A percentile compares a stretch with the other conserved stretches of the same genome.
Conservation (phyloP, 2,329 filamentous ascomycete genomes). For the Fusarium acutatum region DNA sequence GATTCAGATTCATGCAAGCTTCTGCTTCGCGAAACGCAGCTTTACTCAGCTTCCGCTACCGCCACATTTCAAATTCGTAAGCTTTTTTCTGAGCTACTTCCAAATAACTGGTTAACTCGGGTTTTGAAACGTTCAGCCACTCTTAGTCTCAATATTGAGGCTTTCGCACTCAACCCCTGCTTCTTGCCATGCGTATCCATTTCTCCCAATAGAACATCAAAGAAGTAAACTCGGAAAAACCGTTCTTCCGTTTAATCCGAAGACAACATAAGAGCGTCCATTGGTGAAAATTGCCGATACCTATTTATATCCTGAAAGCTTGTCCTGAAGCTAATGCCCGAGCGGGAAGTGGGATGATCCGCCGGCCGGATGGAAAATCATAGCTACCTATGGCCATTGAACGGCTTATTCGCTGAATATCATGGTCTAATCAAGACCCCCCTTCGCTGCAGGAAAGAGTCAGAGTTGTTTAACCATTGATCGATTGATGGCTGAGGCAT, state of each 20-base stretch:
- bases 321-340: not conserved
- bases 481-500: not conserved
- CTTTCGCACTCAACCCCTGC: not conserved
- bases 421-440: fast-evolving
- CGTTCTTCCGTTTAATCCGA: not conserved
- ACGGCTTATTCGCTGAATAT: too few relatives aligned
- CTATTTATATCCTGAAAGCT: not conserved
- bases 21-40: too few relatives aligned
- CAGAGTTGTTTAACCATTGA: not conserved
- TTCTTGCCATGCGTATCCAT: not conserved
- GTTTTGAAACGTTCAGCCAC: not conserved
- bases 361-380: too few relatives aligned
- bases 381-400: not conserved
- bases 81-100: fast-evolving
- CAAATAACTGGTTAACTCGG: fast-evolving
- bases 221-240: not conserved
- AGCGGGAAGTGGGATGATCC: not conserved
- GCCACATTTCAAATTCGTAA: not conserved
- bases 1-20: not conserved
- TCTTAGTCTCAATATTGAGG: not conserved
- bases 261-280: not conserved
- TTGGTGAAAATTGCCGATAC: not conserved
- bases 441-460: too few relatives aligned
- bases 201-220: not conserved
- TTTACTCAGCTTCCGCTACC: not conserved